Evolutionary conservation across 2,329 filamentous ascomycete species (phyloP).

Genomic region (Volutella citrinella): DNA sequence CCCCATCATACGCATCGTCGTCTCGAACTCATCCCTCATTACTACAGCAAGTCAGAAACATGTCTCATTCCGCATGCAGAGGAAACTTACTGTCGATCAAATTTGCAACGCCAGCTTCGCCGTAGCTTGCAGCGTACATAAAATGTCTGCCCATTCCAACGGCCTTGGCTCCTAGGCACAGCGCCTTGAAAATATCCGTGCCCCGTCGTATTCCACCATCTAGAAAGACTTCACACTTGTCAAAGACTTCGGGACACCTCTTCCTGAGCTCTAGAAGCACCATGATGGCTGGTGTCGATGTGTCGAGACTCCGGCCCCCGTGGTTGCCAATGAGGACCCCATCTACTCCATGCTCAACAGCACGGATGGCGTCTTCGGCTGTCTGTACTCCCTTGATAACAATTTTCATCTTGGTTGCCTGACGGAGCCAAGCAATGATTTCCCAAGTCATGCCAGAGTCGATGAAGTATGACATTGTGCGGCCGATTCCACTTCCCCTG

Average conservation of each 20-base stretch:
- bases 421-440: slow-evolving; percentile 62
- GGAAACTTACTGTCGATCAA: slow-evolving; percentile 46
- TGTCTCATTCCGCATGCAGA: not conserved
- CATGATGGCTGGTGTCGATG: slow-evolving; percentile 51
- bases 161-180: slow-evolving; percentile 62
- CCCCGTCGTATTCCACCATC: slow-evolving; percentile 65
- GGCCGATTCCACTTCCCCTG: slow-evolving; percentile 52
- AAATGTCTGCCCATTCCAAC: slow-evolving; percentile 63
- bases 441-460: slow-evolving; percentile 60
- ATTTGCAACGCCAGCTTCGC: slow-evolving; percentile 52
- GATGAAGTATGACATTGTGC: slow-evolving; percentile 56
- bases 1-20: slow-evolving; percentile 67
- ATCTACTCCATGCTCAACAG: slow-evolving; percentile 58
- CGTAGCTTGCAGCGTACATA: slow-evolving; percentile 60
- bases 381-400: slow-evolving; percentile 70
- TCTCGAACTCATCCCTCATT: slow-evolving; percentile 59
- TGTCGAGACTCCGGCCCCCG: slow-evolving; percentile 57
- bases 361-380: slow-evolving; percentile 58
- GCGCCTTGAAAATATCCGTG: slow-evolving; percentile 64
- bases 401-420: slow-evolving; percentile 47
- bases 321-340: slow-evolving; percentile 71
- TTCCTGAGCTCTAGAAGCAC: slow-evolving; percentile 61
- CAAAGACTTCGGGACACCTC: slow-evolving; percentile 58
- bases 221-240: slow-evolving; percentile 58
- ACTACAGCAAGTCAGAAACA: slow-evolving; percentile 5